Evolutionary conservation across 768 basidiomycete genomes (phyloP).

Genomic region (Termitomyces sp.): DNA sequence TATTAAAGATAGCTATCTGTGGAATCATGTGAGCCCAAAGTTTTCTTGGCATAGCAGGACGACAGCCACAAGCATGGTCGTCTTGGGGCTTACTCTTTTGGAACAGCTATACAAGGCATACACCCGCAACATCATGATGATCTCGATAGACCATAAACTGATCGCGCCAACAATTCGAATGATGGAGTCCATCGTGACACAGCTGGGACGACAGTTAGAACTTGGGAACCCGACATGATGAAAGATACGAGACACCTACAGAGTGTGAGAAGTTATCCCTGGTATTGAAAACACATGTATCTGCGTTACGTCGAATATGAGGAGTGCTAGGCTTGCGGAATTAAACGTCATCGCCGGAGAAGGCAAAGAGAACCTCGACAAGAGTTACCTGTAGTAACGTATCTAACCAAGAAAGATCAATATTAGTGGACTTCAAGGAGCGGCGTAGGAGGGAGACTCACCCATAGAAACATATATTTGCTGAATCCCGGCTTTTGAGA

Average conservation of each 20-base stretch:
- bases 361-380: neutral
- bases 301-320: constrained; percentile 39
- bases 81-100: constrained; percentile 25
- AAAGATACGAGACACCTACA: constrained; percentile 23
- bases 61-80: neutral
- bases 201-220: constrained; percentile 21
- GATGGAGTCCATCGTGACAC: constrained; percentile 38
- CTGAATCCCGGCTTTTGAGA: constrained; percentile 26
- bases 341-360: neutral
- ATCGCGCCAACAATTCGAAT: constrained; percentile 38
- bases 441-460: constrained; percentile 10
- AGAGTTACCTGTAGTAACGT: constrained; percentile 31
- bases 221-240: neutral
- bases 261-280: constrained; percentile 27
- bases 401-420: constrained; percentile 24
- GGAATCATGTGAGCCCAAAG: neutral
- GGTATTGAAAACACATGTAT: constrained; percentile 37
- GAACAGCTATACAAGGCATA: constrained; percentile 39
- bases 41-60: neutral
- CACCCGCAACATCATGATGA: constrained; percentile 42
- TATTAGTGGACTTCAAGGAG: neutral
- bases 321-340: constrained; percentile 28
- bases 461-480: constrained; percentile 39
- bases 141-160: constrained; percentile 43
- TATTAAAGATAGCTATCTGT: constrained; percentile 35